Base-by-base conservation (phyloP, 1,284 basidiomycete species). In the Trichosporon sp. region DNA sequence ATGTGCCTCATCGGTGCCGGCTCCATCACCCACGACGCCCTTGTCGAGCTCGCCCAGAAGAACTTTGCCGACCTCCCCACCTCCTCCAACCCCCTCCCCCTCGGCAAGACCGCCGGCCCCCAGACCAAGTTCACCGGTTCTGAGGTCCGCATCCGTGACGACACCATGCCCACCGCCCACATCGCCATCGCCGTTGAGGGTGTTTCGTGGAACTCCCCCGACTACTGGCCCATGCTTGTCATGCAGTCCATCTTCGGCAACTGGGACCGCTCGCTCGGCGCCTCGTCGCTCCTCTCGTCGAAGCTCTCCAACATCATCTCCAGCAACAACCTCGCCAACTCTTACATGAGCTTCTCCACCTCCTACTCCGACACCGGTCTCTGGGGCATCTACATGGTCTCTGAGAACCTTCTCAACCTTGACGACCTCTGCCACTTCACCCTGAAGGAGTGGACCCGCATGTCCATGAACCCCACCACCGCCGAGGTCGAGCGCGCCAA, bases 321-420 rank as follows among this genome's bases (percentile, higher is more conserved):
- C 63, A 87, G 88, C 73, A 92, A 98, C 89, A 94, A 94, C 87
- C 92, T 99, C 80, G 96, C 97, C 80, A 99, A 99, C 88, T 95
- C 92, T 75, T 99, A 93, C 90, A 97, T 98, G 93, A 94, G 92
- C 73, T 99, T 99, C 90, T 97, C 93, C 51, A 99, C 97, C 12
- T 95, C 92, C n/a, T 99, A 99, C 87, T 95, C 95, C 18, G 97
- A 99, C 85, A 99, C 95, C 21, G 97, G 96, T 79, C 90, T 99
- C 62, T 99, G 97, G 97, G 97, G 97, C 79, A 94, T 98, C 85
- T 99, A 99, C 88, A 85, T 98, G 69, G 92, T 95, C 70, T 90
- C 92, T 31, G 97, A 99, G 88, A 98, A 98, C 82, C 66, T 93
- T 68, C 87, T 87, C 84, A 95, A 96, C 86, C 86, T 98, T 69